Evolutionary conservation across 2,329 filamentous ascomycete genomes (phyloP), one percentile per base, ranked within the genome.

Genomic region (Graphiopsis chlorocephala): DNA sequence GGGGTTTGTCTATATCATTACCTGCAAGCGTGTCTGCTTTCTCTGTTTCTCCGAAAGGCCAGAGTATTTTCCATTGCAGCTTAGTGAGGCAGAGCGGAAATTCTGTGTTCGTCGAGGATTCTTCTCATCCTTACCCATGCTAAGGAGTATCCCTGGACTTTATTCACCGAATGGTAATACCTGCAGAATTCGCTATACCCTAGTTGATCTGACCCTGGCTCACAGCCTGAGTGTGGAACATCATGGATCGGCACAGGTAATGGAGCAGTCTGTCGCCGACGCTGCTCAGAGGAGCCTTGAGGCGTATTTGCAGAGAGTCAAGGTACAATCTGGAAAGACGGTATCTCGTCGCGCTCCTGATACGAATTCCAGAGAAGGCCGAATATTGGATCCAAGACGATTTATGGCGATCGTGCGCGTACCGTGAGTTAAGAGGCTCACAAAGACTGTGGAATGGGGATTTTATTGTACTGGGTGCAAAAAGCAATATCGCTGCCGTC

Each of bases 1-100:
- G 42, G 72, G 70, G 47, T 76, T 78, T 63, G 68, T 80, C 59
- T 80, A 80, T 66, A 72, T 80, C 29, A 69, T 80, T 47, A 75
- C 72, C 60, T 78, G 76, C 67, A 69, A 68, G 33, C 76, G 78
- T 2, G 77, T 81, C 60, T 82, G 79, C 69, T 79, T 73, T 65
- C 67, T 74, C 17, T 80, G 78, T 70, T 77, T 78, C 65, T 71
- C 73, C 31, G 58, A 64, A n/a, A 63, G 72, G 3, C 29, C 50
- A 1, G 65, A 67, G 53, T 80, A 76, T 64, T 71, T 76, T 56
- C 76, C 77, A 47, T 38, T 76, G 11, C 42, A 53, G 14, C 20
- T 42, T 53, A 3, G 29, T 20, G 35, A 62, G 12, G 61, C 64
- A 4, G 31, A 61, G 23, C 28, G 61, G 15, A 64, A 67, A 57